Base-by-base conservation (phyloP, 352 stramenopile species). In the Poterioochromonas sp. region DNA sequence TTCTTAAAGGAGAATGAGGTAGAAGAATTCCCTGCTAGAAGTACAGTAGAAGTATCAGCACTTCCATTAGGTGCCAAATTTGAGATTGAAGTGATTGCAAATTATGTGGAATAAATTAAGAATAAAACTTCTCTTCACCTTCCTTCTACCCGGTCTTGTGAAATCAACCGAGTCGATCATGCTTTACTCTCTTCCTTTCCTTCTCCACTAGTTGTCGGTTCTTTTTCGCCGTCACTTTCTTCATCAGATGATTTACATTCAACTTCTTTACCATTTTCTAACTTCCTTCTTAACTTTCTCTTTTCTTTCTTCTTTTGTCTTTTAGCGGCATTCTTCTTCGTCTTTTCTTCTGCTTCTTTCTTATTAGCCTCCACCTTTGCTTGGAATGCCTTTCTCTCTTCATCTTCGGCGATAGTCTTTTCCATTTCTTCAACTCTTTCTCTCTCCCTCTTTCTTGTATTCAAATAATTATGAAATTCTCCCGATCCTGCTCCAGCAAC, bases 391-490 rank as follows among this genome's bases (percentile, higher is more conserved):
- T 85, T 83, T 54, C 90, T 84, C 40, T 81, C 79, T 76, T 87
- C 87, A 34, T 84, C 85, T 60, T 89, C 81, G 73, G 88, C 86
- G 73, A 94, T 88, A 15, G 86, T 83, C 69, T 86, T 83, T 82
- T 97, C 90, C 80, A 98, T 92, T 3, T 83, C 69, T 58, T 90
- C 90, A 76, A 96, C 88, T 34, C 94, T 90, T 44, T 93, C 88
- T 83, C 94, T 88, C 84, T 98, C 94, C 35, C 90, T 90, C 32
- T 92, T 88, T 26, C 93, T 87, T 0, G 92, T 84, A 29, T 95
- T 91, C 53, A 93, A 90, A 80, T 98, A 98, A 80, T 95, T 92
- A 87, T 98, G 93, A 82, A 98, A 98, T 62, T 98, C 93, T 69
- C 93, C 93, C 29, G 90, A 96, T 2, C 93, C 93, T 18, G 93